Evolutionary conservation across 441 rosid genomes (phyloP).

Genomic region (Erodium moschatum): DNA sequence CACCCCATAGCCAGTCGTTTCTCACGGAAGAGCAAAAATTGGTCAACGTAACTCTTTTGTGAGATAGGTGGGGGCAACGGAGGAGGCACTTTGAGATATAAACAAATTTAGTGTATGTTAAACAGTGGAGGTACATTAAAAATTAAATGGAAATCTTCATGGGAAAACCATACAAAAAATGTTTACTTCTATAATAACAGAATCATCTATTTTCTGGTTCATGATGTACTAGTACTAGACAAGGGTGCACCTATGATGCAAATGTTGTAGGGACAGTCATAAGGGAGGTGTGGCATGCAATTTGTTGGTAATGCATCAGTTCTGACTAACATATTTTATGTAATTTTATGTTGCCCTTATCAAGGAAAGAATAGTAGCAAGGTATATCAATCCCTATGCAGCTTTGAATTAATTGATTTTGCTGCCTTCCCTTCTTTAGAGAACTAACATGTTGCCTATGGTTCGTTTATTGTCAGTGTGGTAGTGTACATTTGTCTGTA

Average conservation of each 20-base stretch:
- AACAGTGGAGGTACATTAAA: slow-evolving; percentile 18
- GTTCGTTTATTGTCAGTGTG: no score
- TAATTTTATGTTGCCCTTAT: neutral
- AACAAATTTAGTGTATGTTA: slow-evolving; percentile 15
- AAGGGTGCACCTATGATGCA: neutral
- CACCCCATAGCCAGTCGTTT: slow-evolving; percentile 58
- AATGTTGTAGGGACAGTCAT: neutral
- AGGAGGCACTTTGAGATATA: slow-evolving; percentile 65
- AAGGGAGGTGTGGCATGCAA: neutral
- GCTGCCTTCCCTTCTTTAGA: no score
- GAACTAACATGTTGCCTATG: no score
- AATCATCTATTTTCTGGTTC: neutral
- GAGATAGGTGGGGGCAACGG: slow-evolving; percentile 72
- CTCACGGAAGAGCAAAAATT: slow-evolving; percentile 38
- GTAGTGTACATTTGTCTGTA: no score
- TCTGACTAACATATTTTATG: neutral
- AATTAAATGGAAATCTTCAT: slow-evolving; percentile 3
- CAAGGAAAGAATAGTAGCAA: neutral
- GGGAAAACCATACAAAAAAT: neutral
- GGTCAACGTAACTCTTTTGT: slow-evolving; percentile 58
- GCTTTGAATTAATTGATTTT: no score
- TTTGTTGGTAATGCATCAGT: neutral
- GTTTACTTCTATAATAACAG: neutral
- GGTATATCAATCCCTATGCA: no score
- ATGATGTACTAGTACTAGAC: neutral